Evolutionary conservation across 2,329 filamentous ascomycete species (phyloP).

Genomic region (Elsinoe perseae): DNA sequence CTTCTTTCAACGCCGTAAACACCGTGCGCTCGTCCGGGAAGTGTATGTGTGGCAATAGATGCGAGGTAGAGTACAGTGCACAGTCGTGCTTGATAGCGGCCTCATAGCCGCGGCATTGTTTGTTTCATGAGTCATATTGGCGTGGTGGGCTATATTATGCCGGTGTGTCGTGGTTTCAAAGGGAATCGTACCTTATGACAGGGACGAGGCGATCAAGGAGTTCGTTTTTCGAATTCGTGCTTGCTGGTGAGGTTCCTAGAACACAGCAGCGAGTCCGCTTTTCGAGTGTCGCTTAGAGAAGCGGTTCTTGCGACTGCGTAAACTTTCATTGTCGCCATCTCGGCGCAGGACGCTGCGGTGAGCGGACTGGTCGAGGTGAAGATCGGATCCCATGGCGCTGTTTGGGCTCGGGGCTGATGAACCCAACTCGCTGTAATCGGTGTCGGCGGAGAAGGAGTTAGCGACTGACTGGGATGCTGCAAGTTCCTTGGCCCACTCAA

Average conservation of each 20-base stretch:
- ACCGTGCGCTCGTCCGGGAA: not conserved
- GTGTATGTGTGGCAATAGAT: constrained; percentile 1
- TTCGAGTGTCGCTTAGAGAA: constrained; percentile 94
- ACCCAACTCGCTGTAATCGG: constrained; percentile 37
- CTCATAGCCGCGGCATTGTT: not conserved
- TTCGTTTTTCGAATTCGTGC: constrained; percentile 1
- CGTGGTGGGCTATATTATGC: not conserved
- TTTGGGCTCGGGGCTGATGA: constrained; percentile 64
- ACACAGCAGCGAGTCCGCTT: constrained; percentile 84
- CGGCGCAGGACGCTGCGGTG: constrained; percentile 43
- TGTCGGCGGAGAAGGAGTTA: constrained; percentile 55
- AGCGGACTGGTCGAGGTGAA: constrained; percentile 30
- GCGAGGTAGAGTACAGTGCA: constrained; percentile 12
- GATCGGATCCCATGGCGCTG: constrained; percentile 59
- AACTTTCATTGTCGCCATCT: constrained; percentile 40
- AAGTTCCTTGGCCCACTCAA: constrained; percentile 80
- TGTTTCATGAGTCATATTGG: not conserved
- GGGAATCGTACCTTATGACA: not conserved
- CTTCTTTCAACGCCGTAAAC: not conserved
- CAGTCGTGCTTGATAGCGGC: not conserved
- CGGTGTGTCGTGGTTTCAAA: not conserved
- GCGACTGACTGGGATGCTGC: constrained; percentile 64
- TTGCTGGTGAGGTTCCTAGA: constrained; percentile 42
- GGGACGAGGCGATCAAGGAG: not conserved
- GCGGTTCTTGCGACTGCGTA: constrained; percentile 49